Conservation (phyloP, 352 stramenopile genomes). For the Phytopythium litorale region DNA sequence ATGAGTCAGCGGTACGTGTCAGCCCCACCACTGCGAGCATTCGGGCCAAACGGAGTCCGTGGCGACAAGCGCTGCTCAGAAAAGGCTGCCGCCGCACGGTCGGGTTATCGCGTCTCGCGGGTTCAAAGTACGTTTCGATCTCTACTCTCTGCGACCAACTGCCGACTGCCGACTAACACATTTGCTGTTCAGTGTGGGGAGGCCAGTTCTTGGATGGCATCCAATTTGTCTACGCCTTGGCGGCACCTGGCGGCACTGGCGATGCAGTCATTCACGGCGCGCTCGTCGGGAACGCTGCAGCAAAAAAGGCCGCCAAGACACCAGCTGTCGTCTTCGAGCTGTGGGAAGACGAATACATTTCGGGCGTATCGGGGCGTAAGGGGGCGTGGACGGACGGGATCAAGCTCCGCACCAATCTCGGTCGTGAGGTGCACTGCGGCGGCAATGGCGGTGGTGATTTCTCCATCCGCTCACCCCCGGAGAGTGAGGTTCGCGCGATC, state of each 20-base stretch:
- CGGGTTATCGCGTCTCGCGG: slow-evolving; percentile 43
- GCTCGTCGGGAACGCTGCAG: slow-evolving; percentile 51
- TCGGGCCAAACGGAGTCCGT: slow-evolving; percentile 22
- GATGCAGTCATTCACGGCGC: slow-evolving; percentile 14
- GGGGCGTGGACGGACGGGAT: slow-evolving; percentile 74
- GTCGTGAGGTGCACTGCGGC: slow-evolving; percentile 44
- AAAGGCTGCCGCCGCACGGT: slow-evolving; percentile 29
- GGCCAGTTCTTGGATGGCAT: slow-evolving; percentile 66
- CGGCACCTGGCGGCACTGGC: neutral
- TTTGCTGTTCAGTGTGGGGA: slow-evolving; percentile 59
- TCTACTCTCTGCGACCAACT: slow-evolving; percentile 7
- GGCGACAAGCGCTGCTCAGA: slow-evolving; percentile 26
- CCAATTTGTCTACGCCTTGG: slow-evolving; percentile 51
- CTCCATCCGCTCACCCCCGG: slow-evolving; percentile 17
- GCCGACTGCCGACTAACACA: neutral
- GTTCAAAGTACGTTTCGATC: slow-evolving; percentile 29
- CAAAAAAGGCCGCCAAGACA: slow-evolving; percentile 19
- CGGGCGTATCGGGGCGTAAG: slow-evolving; percentile 47
- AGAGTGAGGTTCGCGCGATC: slow-evolving; percentile 57
- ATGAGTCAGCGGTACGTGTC: slow-evolving; percentile 49
- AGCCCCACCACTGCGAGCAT: slow-evolving; percentile 39
- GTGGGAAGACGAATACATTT: slow-evolving; percentile 46
- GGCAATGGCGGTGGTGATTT: slow-evolving; percentile 63
- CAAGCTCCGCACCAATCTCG: slow-evolving; percentile 65
- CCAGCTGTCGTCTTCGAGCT: slow-evolving; percentile 36